These are phyloP conservation scores for Hirsutella thompsonii DNA, from an alignment of 2,329 filamentous ascomycete species.

Conservation along the genomic window DNA sequence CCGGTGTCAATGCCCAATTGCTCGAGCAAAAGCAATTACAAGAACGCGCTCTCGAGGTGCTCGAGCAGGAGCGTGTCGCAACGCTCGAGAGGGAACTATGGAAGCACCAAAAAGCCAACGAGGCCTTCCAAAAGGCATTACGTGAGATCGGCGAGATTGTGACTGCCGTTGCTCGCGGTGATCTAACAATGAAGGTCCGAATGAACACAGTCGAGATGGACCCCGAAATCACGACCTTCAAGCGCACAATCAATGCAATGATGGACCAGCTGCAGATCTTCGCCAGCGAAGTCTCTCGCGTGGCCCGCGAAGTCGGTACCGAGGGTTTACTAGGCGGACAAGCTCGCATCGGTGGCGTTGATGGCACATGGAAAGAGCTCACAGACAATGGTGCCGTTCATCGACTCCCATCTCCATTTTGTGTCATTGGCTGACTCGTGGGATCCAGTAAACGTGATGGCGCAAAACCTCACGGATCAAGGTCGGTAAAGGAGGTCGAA, in stretches of 20 bases:
- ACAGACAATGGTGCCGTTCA: constrained; percentile 61
- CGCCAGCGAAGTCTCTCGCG: constrained; percentile 86
- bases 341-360: constrained; percentile 84
- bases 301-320: constrained; percentile 91
- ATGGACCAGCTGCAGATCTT: constrained; percentile 97
- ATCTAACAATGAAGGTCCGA: constrained; percentile 91
- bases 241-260: constrained; percentile 97
- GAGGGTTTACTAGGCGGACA: constrained; percentile 91
- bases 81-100: constrained; percentile 84
- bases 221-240: constrained; percentile 95
- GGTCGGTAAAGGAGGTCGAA: constrained; percentile 19
- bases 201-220: constrained; percentile 96
- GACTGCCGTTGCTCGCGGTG: constrained; percentile 87
- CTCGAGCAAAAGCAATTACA: constrained; percentile 76
- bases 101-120: constrained; percentile 96
- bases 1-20: constrained; percentile 74
- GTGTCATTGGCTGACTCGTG: constrained; percentile 9
- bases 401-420: not conserved
- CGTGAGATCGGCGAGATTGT: constrained; percentile 96
- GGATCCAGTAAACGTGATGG: constrained; percentile 62
- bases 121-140: constrained; percentile 94
- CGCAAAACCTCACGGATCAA: constrained; percentile 70
- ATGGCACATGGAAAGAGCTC: constrained; percentile 95
- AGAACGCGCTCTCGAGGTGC: constrained; percentile 66
- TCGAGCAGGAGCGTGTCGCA: constrained; percentile 79